Conservation (phyloP, 352 stramenopile species). For the Globisporangium recalcitrans region DNA sequence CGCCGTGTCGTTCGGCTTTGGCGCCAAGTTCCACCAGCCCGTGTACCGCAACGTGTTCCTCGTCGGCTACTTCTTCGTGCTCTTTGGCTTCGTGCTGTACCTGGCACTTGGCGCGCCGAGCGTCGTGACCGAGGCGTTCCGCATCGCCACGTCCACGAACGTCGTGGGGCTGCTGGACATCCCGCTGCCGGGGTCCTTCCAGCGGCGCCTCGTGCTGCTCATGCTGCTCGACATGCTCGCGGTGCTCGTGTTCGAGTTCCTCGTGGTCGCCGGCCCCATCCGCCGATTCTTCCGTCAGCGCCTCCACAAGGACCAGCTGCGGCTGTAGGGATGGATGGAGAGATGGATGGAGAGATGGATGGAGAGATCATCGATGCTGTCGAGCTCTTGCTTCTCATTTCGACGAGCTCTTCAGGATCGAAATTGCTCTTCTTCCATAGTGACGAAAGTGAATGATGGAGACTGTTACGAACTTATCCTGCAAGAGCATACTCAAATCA, state of each 20-base stretch:
- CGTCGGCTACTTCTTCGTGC: conserved; percentile 23
- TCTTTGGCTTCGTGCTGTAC: conserved; percentile 31
- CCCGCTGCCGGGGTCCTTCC: conserved; percentile 36
- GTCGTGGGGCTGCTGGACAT: conserved; percentile 42
- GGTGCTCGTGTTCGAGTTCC: conserved; percentile 27
- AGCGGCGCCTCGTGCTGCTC: conserved; percentile 19
- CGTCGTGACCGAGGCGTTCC: conserved; percentile 35
- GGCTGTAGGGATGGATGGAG: too few relatives aligned
- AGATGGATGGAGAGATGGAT: too few relatives aligned
- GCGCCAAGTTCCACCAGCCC: conserved; percentile 34
- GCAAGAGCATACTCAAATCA: too few relatives aligned
- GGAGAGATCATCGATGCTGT: too few relatives aligned
- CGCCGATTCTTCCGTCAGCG: conserved; percentile 17
- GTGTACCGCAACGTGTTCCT: conserved; percentile 42
- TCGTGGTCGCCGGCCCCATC: conserved; percentile 30
- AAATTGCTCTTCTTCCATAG: too few relatives aligned
- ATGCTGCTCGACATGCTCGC: conserved; percentile 20
- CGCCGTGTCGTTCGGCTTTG: conserved; percentile 30
- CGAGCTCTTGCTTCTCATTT: too few relatives aligned
- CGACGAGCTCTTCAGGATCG: too few relatives aligned
- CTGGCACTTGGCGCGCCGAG: conserved; percentile 36
- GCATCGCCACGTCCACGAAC: conserved; percentile 47
- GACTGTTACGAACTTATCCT: too few relatives aligned
- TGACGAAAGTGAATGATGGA: too few relatives aligned
- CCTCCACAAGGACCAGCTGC: conserved; percentile 25